phyloP scores from a whole-genome alignment of 2,329 filamentous ascomycete species.

The Aspergillus alliaceus region DNA sequence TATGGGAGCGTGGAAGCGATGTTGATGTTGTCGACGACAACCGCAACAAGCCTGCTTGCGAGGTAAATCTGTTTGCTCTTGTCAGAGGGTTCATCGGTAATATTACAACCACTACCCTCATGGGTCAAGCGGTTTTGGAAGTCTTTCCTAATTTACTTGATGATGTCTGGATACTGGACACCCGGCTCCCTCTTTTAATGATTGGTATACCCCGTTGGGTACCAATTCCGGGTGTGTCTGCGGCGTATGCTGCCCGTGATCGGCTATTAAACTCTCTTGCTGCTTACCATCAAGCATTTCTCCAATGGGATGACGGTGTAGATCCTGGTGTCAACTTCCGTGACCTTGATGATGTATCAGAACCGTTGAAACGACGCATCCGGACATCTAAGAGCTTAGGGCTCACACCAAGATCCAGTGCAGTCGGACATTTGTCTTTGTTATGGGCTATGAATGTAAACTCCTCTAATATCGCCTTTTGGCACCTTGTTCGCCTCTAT shows the following conservation, averaged over 20 bases:
- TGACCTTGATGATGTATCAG: conserved; percentile 51
- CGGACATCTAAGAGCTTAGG: conserved; percentile 39
- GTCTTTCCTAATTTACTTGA: conserved; percentile 54
- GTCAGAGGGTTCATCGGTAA: conserved; percentile 59
- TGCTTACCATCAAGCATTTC: conserved; percentile 45
- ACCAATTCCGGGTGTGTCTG: conserved; percentile 52
- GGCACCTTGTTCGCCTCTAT: conserved; percentile 51
- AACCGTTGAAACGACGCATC: conserved; percentile 45
- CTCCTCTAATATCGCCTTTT: conserved; percentile 53
- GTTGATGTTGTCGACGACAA: conserved; percentile 46
- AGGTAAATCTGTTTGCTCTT: conserved; percentile 54
- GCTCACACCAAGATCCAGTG: conserved; percentile 39
- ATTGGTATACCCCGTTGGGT: conserved; percentile 57
- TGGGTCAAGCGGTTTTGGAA: conserved; percentile 53
- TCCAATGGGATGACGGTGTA: conserved; percentile 42
- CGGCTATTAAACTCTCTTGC: conserved; percentile 43
- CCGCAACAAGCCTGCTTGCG: conserved; percentile 46
- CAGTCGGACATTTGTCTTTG: conserved; percentile 47
- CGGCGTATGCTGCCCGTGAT: conserved; percentile 49
- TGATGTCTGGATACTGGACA: conserved; percentile 58
- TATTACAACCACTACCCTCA: conserved; percentile 47
- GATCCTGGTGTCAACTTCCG: conserved; percentile 46
- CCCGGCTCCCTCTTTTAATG: conserved; percentile 54
- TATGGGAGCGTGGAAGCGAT: conserved; percentile 59
- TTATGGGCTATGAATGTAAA: conserved; percentile 59